A percentile compares a stretch with the other conserved stretches of the same genome.
phyloP scores from a whole-genome alignment of 169 alveolate species.

The Perkinsus marinus region DNA sequence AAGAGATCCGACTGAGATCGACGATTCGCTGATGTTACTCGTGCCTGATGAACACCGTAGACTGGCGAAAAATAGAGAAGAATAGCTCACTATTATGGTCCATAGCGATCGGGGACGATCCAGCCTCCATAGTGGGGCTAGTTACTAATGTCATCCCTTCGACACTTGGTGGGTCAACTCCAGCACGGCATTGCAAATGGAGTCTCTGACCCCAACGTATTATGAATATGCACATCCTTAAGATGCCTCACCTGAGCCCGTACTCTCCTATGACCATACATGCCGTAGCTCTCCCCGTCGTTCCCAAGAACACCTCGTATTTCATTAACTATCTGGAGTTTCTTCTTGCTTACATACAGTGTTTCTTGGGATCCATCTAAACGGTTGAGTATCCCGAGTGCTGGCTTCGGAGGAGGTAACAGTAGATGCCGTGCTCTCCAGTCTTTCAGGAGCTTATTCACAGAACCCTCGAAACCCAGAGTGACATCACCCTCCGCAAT shows the following conservation, averaged over 20 bases:
- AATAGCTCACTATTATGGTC: background rate
- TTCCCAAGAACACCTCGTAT: background rate
- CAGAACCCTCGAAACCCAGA: background rate
- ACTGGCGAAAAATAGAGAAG: background rate
- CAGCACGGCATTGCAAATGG: background rate
- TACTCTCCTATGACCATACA: background rate
- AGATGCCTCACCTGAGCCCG: background rate
- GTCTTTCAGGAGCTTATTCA: background rate
- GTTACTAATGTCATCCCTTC: background rate
- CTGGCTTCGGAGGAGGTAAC: background rate
- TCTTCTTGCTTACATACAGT: background rate
- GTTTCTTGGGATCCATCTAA: background rate
- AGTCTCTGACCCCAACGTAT: background rate
- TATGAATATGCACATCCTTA: background rate
- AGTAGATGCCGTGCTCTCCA: background rate
- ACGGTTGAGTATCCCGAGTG: background rate
- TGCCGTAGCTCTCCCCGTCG: background rate
- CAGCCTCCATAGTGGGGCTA: too few species aligned
- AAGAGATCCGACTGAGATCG: background rate
- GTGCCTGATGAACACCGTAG: background rate
- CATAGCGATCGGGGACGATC: too few species aligned
- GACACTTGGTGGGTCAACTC: background rate
- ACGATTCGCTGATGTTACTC: background rate
- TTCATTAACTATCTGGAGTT: background rate
- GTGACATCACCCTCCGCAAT: background rate